Evolutionary conservation across 768 basidiomycete species (phyloP).

Genomic region (Cubamyces lactineus): DNA sequence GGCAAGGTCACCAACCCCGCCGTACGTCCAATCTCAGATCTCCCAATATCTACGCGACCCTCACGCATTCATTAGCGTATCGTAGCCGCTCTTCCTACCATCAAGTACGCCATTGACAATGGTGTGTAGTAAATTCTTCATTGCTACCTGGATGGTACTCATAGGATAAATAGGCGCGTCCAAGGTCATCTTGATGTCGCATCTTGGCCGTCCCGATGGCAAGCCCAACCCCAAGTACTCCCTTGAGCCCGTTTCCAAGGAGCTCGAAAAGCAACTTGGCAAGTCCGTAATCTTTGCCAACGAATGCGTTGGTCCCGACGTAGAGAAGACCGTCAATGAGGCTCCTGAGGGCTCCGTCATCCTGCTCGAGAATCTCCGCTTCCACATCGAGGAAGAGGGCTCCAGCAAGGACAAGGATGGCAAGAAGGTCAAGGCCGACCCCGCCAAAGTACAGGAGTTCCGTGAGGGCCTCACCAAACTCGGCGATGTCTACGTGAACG

Average conservation of each 20-base stretch:
- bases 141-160: constrained; percentile 1
- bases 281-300: constrained; percentile 78
- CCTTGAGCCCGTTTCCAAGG: constrained; percentile 81
- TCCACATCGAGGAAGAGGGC: constrained; percentile 98
- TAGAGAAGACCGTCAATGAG: constrained; percentile 75
- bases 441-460: constrained; percentile 79
- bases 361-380: constrained; percentile 96
- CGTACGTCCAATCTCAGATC: constrained; percentile 52
- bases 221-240: constrained; percentile 88
- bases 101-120: constrained; percentile 88
- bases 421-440: constrained; percentile 92
- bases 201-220: constrained; percentile 96
- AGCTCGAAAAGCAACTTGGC: constrained; percentile 74
- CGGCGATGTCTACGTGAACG: constrained; percentile 97
- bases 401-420: constrained; percentile 92
- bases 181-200: constrained; percentile 93
- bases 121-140: constrained; percentile 46
- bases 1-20: constrained; percentile 96
- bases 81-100: constrained; percentile 93
- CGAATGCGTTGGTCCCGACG: constrained; percentile 85
- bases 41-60: constrained; percentile 14
- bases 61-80: constrained; percentile 68
- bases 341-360: constrained; percentile 74
- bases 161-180: constrained; percentile 60
- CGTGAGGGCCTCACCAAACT: constrained; percentile 85